phyloP scores from a whole-genome alignment of 768 basidiomycete species.

The Tylopilus cervinicoccineus region DNA sequence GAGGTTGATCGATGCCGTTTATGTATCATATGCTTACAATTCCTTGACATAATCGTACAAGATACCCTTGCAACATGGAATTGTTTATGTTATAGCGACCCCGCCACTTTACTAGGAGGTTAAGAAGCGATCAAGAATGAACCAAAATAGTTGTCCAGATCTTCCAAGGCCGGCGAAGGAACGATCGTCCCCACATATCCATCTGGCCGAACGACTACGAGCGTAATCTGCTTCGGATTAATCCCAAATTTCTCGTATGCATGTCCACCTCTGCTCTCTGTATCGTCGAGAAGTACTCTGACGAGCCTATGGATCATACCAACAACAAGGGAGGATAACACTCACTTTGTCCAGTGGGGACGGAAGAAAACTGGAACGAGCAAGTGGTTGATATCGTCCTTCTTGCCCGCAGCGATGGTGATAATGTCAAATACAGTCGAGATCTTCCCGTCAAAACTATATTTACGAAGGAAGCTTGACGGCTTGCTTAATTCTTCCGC shows the following conservation, averaged over 20 bases:
- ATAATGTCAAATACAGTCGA: conserved; percentile 31
- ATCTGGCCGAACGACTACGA: conserved; percentile 39
- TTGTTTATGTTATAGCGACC: neutral
- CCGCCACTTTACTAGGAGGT: no score
- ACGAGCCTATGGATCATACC: neutral
- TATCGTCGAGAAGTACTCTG: conserved; percentile 37
- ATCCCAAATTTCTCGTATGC: conserved; percentile 36
- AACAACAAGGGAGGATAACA: conserved; percentile 1
- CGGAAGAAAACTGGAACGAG: conserved; percentile 33
- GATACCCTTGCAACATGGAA: conserved; percentile 13
- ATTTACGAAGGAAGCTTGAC: conserved; percentile 29
- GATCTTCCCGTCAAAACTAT: conserved; percentile 14
- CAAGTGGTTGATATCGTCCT: conserved; percentile 32
- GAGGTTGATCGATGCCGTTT: conserved; percentile 31
- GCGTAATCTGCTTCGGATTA: conserved; percentile 21
- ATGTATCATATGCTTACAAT: conserved; percentile 13
- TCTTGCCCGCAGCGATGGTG: conserved; percentile 27
- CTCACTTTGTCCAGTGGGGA: conserved; percentile 42
- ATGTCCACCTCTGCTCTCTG: conserved; percentile 27
- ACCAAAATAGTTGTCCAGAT: conserved; percentile 48
- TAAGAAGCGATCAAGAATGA: conserved; percentile 36
- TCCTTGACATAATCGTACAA: conserved; percentile 19
- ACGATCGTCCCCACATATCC: conserved; percentile 37
- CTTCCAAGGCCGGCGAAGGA: conserved; percentile 23
- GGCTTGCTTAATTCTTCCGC: conserved; percentile 27